These are phyloP conservation scores for Penstemon newberryi DNA, from an alignment of 257 asterid species.

Conservation along the genomic window DNA sequence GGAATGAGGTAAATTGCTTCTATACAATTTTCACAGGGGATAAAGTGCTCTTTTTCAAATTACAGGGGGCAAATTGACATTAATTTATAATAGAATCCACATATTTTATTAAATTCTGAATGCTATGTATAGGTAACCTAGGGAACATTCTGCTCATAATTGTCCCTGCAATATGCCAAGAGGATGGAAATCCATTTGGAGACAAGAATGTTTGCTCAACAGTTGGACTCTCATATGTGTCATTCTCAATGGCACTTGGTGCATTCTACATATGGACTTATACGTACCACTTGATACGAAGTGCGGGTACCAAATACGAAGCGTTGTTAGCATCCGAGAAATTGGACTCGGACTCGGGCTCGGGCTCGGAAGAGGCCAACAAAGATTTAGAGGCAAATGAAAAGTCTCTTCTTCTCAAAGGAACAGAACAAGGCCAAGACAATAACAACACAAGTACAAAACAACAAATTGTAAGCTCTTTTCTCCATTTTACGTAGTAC, in stretches of 20 bases:
- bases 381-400: conserved; percentile 60
- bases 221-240: conserved; percentile 65
- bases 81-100: too few species aligned
- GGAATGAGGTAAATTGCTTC: too few species aligned
- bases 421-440: conserved; percentile 28
- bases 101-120: too few species aligned
- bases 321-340: conserved; percentile 29
- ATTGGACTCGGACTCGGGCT: too few species aligned
- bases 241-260: conserved; percentile 95
- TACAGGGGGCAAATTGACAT: too few species aligned
- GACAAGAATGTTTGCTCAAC: conserved; percentile 51
- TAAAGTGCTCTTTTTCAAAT: too few species aligned
- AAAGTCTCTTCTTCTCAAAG: conserved; percentile 43
- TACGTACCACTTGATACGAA: conserved; percentile 57
- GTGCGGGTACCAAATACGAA: conserved; percentile 41
- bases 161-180: conserved; percentile 75
- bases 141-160: conserved; percentile 75
- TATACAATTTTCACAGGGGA: too few species aligned
- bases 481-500: background rate
- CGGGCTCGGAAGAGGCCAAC: conserved; percentile 40
- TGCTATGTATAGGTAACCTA: conserved; percentile 55
- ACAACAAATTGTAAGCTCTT: conserved; percentile 35
- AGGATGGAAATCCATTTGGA: conserved; percentile 78
- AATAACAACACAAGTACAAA: background rate
- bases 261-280: conserved; percentile 84